Evolutionary conservation across 2,329 filamentous ascomycete species (phyloP), one percentile per base, ranked within the genome.

Genomic region (Magnaporthiopsis incrustans): DNA sequence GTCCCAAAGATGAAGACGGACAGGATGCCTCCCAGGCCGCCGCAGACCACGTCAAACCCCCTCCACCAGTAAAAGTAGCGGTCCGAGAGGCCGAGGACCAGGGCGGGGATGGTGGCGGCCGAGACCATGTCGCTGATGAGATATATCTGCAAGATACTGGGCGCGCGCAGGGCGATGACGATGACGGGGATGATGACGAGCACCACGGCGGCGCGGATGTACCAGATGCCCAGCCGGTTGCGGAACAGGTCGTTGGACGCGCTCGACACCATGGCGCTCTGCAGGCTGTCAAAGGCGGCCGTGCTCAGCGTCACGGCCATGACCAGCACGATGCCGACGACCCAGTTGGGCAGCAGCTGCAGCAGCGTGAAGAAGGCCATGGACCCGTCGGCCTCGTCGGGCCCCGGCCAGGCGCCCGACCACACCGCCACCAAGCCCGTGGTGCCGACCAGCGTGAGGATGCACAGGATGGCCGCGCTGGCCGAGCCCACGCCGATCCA

Each of bases 221-320:
- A 84, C 85, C 89, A 90, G 68, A 93, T 84, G 70, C 87, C 88
- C 64, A 95, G 84, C 66, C 83, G 85, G 81, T 95, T 95, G 70
- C 90, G 87, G 82, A 94, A 94, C 18, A 95, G 76, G 72, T 95
- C 91, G 77, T 94, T 94, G 68, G 89, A 92, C 18, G 88, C 89
- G 0, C 89, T 90, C n/a, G 89, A 91, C 10, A 94, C 88, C 88
- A 95, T 92, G 69, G 91, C 89, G 2, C 87, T 89, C 76, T 94
- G 91, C 53, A 94, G 81, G 67, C 84, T 89, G 78, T 95, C 91
- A 67, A 95, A 94, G 0, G 90, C 86, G 0, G 91, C 88, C 3
- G 89, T 91, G 70, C 86, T 90, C 63, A 95, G 83, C 12, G 85
- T 85, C 38, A 93, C 85, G 1, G 90, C 85, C 89, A 95, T 92